Evolutionary conservation across 495 filamentous ascomycete species (phyloP).

Genomic region (Cercophora sp.): DNA sequence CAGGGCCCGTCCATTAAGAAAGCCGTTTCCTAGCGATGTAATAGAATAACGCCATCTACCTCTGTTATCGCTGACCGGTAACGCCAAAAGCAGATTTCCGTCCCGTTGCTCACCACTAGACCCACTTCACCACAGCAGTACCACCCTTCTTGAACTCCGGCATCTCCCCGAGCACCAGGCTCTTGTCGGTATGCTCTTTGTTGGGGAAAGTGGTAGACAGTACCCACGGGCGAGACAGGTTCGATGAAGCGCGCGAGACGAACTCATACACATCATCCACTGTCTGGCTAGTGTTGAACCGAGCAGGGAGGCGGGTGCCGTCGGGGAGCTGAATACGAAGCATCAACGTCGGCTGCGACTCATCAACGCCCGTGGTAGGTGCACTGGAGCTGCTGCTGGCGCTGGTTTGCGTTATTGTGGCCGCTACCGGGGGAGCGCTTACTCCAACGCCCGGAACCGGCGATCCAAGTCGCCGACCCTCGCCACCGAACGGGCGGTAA

Average conservation of each 20-base stretch:
- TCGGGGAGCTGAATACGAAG: constrained; percentile 89
- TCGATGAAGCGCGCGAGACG: constrained; percentile 62
- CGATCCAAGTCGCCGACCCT: constrained; percentile 84
- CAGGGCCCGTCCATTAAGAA: background rate
- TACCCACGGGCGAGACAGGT: constrained; percentile 62
- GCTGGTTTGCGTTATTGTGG: constrained; percentile 39
- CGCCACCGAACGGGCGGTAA: constrained; percentile 80
- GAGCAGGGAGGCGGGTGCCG: constrained; percentile 75
- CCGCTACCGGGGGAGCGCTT: constrained; percentile 28
- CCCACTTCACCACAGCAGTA: constrained; percentile 87
- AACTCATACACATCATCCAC: constrained; percentile 89
- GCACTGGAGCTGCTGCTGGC: constrained; percentile 26
- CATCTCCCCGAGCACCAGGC: constrained; percentile 66
- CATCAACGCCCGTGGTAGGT: constrained; percentile 57
- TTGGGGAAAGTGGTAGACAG: constrained; percentile 95
- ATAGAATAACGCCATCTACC: background rate
- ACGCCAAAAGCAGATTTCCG: background rate
- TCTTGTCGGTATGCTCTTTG: constrained; percentile 80
- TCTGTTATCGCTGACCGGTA: no score
- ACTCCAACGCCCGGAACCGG: constrained; percentile 67
- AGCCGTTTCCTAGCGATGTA: background rate
- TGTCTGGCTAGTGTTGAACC: constrained; percentile 90
- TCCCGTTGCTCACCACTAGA: constrained; percentile 36
- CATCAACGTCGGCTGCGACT: constrained; percentile 70
- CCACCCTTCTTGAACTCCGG: constrained; percentile 76